These are phyloP conservation scores for Xylaria sp. DNA, from an alignment of 2,329 filamentous ascomycete species.

Conservation along the genomic window DNA sequence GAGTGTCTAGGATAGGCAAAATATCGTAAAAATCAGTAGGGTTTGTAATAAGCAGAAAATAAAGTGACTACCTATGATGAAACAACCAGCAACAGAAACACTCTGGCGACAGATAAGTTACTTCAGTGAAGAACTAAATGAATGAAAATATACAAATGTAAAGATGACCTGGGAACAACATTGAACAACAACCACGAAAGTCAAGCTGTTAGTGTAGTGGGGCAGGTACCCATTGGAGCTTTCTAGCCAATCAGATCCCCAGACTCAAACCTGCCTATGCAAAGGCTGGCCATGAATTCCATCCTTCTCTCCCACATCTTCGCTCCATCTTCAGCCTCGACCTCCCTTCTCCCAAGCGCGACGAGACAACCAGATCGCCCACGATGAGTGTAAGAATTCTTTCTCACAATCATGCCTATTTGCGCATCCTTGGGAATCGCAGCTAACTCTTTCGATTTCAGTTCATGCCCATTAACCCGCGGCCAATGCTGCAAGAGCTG, in stretches of 20 bases:
- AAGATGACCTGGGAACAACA: background rate
- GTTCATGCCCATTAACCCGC: conserved; percentile 96
- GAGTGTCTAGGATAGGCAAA: background rate
- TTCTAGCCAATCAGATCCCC: conserved; percentile 23
- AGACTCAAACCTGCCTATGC: conserved; percentile 6
- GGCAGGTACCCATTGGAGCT: conserved; percentile 17
- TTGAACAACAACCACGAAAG: background rate
- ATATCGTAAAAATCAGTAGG: background rate
- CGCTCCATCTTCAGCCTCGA: conserved; percentile 28
- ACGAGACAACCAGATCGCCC: conserved; percentile 39
- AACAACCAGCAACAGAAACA: too few species aligned
- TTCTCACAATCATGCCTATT: background rate
- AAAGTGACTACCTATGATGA: background rate
- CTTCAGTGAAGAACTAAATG: background rate
- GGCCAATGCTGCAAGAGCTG: conserved; percentile 94
- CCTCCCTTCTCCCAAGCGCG: conserved; percentile 29
- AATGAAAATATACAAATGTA: background rate
- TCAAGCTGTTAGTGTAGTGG: conserved; percentile 14
- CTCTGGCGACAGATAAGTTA: too few species aligned
- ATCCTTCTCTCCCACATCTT: conserved; percentile 19
- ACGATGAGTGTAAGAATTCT: conserved; percentile 52
- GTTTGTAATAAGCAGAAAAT: too few species aligned
- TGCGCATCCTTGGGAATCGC: background rate
- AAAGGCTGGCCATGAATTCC: background rate
- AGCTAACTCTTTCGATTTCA: conserved; percentile 47